phyloP scores from a whole-genome alignment of 768 basidiomycete species.

The Suillus luteus region DNA sequence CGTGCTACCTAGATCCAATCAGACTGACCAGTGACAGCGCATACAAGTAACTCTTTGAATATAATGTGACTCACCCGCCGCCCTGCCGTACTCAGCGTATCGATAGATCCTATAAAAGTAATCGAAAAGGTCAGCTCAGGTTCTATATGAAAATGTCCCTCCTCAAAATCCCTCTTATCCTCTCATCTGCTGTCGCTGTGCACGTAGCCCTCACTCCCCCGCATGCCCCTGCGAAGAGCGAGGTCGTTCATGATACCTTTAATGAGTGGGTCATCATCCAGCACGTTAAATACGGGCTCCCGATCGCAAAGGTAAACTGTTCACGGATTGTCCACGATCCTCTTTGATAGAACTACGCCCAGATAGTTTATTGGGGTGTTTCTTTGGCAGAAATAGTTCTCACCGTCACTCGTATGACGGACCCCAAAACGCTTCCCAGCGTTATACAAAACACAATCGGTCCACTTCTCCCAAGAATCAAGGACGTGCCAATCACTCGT shows the following conservation, averaged over 20 bases:
- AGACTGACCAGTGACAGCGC: not conserved
- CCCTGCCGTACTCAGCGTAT: not conserved
- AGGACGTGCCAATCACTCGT: conserved; percentile 13
- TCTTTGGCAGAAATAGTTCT: conserved; percentile 8
- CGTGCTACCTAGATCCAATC: not conserved
- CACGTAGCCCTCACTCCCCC: conserved; percentile 48
- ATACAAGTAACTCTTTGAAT: not conserved
- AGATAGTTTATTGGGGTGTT: conserved; percentile 11
- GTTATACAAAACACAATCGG: conserved; percentile 7
- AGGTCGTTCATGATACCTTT: conserved; percentile 25
- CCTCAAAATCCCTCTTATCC: conserved; percentile 43
- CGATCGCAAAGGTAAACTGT: conserved; percentile 1
- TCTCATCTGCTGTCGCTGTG: conserved; percentile 42
- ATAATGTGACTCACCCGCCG: not conserved
- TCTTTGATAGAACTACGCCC: not conserved
- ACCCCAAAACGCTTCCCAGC: not conserved
- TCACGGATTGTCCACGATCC: not conserved
- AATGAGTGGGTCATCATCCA: conserved; percentile 10
- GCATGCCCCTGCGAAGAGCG: conserved; percentile 39
- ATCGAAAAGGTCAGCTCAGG: too few relatives aligned
- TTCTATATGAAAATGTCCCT: conserved; percentile 28
- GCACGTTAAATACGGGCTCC: not conserved
- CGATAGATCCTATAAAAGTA: not conserved
- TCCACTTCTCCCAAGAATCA: conserved; percentile 2
- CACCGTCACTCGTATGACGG: not conserved